Conservation (phyloP, 768 basidiomycete species). For the Russula brevipes region DNA sequence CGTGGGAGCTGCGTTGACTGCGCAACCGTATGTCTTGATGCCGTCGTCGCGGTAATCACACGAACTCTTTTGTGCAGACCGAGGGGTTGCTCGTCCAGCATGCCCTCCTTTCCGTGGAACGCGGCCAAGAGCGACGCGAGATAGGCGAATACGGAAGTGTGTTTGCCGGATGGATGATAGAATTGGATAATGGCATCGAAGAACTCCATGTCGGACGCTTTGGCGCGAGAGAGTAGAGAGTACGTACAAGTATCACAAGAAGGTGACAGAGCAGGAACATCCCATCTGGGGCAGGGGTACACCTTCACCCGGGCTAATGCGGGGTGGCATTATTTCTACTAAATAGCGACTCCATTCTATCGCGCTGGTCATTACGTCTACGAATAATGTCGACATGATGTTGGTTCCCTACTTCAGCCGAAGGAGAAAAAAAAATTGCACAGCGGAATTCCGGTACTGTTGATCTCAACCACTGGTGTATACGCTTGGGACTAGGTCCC, state of each 20-base stretch:
- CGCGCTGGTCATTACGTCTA: background rate
- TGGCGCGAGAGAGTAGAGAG: background rate
- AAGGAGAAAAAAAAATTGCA: background rate
- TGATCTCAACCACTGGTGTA: background rate
- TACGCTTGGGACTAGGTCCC: background rate
- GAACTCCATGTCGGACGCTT: conserved; percentile 21
- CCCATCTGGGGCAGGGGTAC: conserved; percentile 42
- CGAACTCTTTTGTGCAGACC: conserved; percentile 24
- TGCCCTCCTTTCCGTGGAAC: conserved; percentile 31
- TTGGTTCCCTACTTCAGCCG: background rate
- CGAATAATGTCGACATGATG: background rate
- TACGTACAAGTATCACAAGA: conserved; percentile 35
- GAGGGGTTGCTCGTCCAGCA: conserved; percentile 30
- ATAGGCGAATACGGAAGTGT: conserved; percentile 46
- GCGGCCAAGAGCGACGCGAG: conserved; percentile 46
- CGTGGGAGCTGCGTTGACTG: conserved; percentile 18
- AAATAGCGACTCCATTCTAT: conserved; percentile 11
- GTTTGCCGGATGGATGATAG: conserved; percentile 33
- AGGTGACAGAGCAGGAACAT: conserved; percentile 42
- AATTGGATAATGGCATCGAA: conserved; percentile 6
- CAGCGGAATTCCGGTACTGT: background rate
- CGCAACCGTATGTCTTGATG: conserved; percentile 28
- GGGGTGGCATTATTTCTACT: conserved; percentile 20
- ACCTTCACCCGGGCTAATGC: conserved; percentile 36
- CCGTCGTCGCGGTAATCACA: conserved; percentile 26